A percentile compares a stretch with the other conserved stretches of the same genome.
phyloP scores from a whole-genome alignment of 1,139 yeast species.

The Arxiozyma telluris region DNA sequence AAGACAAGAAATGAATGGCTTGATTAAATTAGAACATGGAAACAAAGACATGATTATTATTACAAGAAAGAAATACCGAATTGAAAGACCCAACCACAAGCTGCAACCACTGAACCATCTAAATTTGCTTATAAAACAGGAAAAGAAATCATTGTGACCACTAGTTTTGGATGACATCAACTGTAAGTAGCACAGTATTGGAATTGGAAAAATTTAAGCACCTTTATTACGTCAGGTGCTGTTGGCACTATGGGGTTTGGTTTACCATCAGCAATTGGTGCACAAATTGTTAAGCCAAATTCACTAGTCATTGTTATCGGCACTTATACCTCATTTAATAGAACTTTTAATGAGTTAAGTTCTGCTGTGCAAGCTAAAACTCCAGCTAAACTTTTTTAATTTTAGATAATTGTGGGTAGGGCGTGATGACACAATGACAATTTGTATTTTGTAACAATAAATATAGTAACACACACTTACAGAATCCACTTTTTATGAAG shows the following conservation, averaged over 20 bases:
- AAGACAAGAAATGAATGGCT: slow-evolving; percentile 72
- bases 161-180: slow-evolving; percentile 99
- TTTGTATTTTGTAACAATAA: slow-evolving; percentile 93
- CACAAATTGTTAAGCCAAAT: slow-evolving; percentile 92
- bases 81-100: slow-evolving; percentile 85
- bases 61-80: slow-evolving; percentile 73
- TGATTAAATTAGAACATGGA: slow-evolving; percentile 66
- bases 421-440: slow-evolving; percentile 99
- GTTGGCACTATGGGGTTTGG: slow-evolving; percentile 99
- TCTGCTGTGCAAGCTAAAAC: slow-evolving; percentile 91
- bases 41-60: slow-evolving; percentile 72
- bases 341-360: slow-evolving; percentile 88
- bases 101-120: slow-evolving; percentile 71
- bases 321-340: slow-evolving; percentile 96
- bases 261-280: slow-evolving; percentile 96
- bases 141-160: slow-evolving; percentile 77
- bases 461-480: slow-evolving; percentile 92
- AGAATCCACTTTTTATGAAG: slow-evolving; percentile 86
- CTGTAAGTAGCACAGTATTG: slow-evolving; percentile 99
- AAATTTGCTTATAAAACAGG: slow-evolving; percentile 55
- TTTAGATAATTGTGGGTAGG: slow-evolving; percentile 97
- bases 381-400: slow-evolving; percentile 81
- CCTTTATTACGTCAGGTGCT: slow-evolving; percentile 96
- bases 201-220: slow-evolving; percentile 85
- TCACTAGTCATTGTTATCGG: slow-evolving; percentile 93